These are phyloP conservation scores for Colletotrichum limetticola DNA, from an alignment of 2,329 filamentous ascomycete species.

Conservation along the genomic window DNA sequence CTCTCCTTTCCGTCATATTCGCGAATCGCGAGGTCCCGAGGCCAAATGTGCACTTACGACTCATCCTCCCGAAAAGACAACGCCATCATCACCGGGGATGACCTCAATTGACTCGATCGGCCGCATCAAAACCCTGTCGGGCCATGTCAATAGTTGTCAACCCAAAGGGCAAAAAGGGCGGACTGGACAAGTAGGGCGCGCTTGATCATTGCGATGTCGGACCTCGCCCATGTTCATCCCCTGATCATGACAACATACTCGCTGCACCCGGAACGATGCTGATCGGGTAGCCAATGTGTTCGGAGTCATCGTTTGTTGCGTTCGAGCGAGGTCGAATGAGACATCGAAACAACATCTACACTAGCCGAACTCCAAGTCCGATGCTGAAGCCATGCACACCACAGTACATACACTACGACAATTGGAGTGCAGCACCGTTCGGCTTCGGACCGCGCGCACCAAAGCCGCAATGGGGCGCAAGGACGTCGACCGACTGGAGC, in stretches of 20 bases:
- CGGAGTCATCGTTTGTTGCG: not conserved
- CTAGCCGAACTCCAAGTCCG: not conserved
- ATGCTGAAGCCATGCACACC: not conserved
- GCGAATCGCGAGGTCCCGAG: not conserved
- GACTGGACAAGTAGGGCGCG: not conserved
- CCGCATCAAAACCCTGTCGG: slow-evolving; percentile 9
- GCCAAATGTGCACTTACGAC: not conserved
- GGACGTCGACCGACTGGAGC: slow-evolving; percentile 34
- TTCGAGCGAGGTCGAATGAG: not conserved
- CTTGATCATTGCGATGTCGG: slow-evolving; percentile 20
- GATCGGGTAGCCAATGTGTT: not conserved
- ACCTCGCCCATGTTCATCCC: not conserved
- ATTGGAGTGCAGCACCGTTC: not conserved
- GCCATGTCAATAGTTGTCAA: slow-evolving; percentile 1
- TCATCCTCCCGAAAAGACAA: not conserved
- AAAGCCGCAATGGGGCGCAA: slow-evolving; percentile 33
- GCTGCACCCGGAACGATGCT: not conserved
- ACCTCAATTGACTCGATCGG: not conserved
- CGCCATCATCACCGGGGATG: not conserved
- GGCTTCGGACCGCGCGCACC: slow-evolving; percentile 32
- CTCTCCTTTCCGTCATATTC: not conserved
- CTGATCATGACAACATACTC: not conserved
- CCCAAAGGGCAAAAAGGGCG: slow-evolving; percentile 5
- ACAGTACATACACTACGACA: too few relatives aligned
- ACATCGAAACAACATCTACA: not conserved